Evolutionary conservation across 345 rosid genomes (phyloP), one percentile per base, ranked within the genome.

Genomic region (Rubroshorea leprosula): DNA sequence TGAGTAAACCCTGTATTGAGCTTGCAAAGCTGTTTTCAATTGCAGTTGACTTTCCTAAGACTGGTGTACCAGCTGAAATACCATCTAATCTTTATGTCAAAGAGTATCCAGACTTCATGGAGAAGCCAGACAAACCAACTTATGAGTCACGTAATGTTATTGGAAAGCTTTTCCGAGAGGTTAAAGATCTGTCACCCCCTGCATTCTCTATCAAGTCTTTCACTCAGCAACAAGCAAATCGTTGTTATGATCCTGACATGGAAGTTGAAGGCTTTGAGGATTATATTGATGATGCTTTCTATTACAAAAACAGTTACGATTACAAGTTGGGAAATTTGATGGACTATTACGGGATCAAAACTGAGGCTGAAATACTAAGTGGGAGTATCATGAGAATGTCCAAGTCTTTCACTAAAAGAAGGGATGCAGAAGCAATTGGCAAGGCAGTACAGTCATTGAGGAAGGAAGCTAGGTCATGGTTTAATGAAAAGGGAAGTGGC

Each of bases 101-200:
- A 63, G 71, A 71, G 41, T 85, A 71, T 58, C 92, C 88, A 0
- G 83, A 84, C 68, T 82, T 76, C 75, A 84, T 84, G 87, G 88
- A 78, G 50, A 84, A 79, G 57, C 64, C 54, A 0, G 74, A 78
- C 24, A 78, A 73, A 17, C 7, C 48, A 0, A 72, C 89, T 0
- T 82, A 85, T 6, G 73, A 64, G 60, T 85, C 89, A 0, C 41
- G 43, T 1, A 44, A 44, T 1, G 78, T 76, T 43, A 66, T 85
- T 0, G 89, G 86, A 38, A 76, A 68, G 68, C 84, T 85, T 25
- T 85, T 62, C 20, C 72, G 84, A 29, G 81, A 70, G 65, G 80
- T 80, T 5, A 78, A 63, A 62, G 74, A 60, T 23, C 55, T 75
- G 21, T 62, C 69, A 23, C 66, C 77, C 6, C 65, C 62, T 0